phyloP scores from a whole-genome alignment of 306 rosid genomes.

The Astragalus glycyphyllos region DNA sequence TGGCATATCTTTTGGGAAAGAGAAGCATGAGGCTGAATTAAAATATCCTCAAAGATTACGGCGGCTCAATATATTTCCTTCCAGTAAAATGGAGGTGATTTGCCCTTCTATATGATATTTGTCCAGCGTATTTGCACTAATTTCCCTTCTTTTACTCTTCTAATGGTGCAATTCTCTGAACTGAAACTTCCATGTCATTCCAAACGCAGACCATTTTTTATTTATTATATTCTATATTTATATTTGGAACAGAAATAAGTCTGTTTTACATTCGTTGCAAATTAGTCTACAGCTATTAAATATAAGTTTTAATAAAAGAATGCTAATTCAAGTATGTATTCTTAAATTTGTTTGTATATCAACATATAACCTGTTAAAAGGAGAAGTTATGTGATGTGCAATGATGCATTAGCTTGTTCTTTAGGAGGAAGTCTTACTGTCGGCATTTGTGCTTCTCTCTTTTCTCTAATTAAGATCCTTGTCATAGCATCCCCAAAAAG shows the following conservation, averaged over 20 bases:
- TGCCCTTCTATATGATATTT: constrained; percentile 29
- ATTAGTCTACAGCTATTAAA: too few relatives aligned
- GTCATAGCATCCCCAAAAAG: background rate
- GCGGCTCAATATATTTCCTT: constrained; percentile 84
- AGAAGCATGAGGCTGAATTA: constrained; percentile 89
- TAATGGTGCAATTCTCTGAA: background rate
- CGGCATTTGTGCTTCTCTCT: constrained; percentile 31
- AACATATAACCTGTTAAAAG: background rate
- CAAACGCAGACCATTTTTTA: too few relatives aligned
- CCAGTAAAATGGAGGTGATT: constrained; percentile 82
- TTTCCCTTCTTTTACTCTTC: constrained; percentile 23
- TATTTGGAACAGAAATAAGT: constrained; percentile 12
- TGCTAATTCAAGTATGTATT: constrained; percentile 20
- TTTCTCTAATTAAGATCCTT: constrained; percentile 17
- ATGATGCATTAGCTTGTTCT: background rate
- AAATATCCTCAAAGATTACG: constrained; percentile 89
- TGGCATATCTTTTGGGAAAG: constrained; percentile 68
- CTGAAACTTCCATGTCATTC: background rate
- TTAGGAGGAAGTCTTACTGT: constrained; percentile 10
- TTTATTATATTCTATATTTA: background rate
- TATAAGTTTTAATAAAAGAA: constrained; percentile 15
- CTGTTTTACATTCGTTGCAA: background rate
- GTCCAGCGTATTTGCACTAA: background rate
- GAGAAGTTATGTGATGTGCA: background rate
- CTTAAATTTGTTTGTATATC: background rate